Base-by-base conservation (phyloP, 2,329 filamentous ascomycete species). In the Trichoderma sp. region DNA sequence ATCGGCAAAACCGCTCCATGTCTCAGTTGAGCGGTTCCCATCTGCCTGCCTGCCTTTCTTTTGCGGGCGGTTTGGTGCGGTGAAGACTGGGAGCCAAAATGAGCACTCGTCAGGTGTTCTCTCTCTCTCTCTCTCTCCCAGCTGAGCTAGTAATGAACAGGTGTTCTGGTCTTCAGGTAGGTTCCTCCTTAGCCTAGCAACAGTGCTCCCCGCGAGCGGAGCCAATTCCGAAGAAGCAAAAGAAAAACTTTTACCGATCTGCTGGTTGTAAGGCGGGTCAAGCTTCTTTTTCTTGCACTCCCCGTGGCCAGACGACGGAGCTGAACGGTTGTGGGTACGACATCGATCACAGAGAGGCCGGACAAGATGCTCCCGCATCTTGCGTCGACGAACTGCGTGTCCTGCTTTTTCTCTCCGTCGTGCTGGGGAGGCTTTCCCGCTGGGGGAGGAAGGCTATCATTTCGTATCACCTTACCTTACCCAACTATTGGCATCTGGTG, bases 311-410 rank as follows among this genome's bases (percentile, higher is more conserved):
- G 10, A 7, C 7, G 30, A 10, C 9, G 30, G 9, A 7, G 2
- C 9, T 65, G 55, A 55, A 30, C 39, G 19, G n/a, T 26, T 43
- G 62, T 65, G 50, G 56, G 56, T 58, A 58, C 56, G 51, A 58
- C 56, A 43, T 21, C 30, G 34, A 14, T 39, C 10, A 28, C 56
- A 55, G 21, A 41, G 3, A 26, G 44, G 21, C 39, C 48, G 55
- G 48, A 61, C 63, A 34, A 56, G 63, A 51, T 61, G 54, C 54
- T 64, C 62, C 62, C 62, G 34, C 21, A 1, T 26, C n/a, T 39
- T 34, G 34, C 12, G 34, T 65, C 51, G 51, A 56, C 50, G 50
- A n/a, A 39, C 34, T 39, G 34, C 34, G 34, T 39, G 34, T 39
- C 34, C 34, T 39, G 34, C 34, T 39, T 39, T 34, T 12, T 39